These are phyloP conservation scores for Pseudocercospora eumusae DNA, from an alignment of 2,329 filamentous ascomycete species.

Conservation along the genomic window DNA sequence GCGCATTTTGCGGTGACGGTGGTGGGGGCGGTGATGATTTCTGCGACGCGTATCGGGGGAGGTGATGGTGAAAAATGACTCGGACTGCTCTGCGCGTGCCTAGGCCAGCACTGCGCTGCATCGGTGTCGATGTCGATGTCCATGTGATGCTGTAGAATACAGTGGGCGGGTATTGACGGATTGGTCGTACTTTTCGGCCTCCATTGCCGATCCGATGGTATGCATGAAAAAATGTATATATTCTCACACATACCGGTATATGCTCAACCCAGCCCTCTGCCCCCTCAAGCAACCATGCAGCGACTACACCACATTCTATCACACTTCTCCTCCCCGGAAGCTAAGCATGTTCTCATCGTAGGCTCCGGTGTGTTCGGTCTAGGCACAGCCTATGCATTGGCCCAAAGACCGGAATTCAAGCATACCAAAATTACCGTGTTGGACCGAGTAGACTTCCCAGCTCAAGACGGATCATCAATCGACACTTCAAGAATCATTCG, in stretches of 20 bases:
- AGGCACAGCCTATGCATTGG: constrained; percentile 69
- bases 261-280: not conserved
- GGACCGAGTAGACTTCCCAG: constrained; percentile 60
- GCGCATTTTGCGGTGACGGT: not conserved
- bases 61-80: not conserved
- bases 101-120: constrained; percentile 25
- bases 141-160: constrained; percentile 7
- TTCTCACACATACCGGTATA: not conserved
- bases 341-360: constrained; percentile 52
- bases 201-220: no score
- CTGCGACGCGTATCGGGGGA: not conserved
- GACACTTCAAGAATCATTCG: constrained; percentile 64
- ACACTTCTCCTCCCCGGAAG: constrained; percentile 26
- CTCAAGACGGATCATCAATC: constrained; percentile 54
- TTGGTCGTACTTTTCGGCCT: not conserved
- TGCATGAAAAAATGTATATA: no score
- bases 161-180: constrained; percentile 2
- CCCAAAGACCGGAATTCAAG: constrained; percentile 58
- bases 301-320: constrained; percentile 12
- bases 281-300: constrained; percentile 14
- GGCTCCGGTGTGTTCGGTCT: constrained; percentile 60
- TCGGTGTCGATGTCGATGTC: no score
- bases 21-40: not conserved
- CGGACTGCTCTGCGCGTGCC: constrained; percentile 2
- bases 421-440: constrained; percentile 58